Base-by-base conservation (phyloP, 345 rosid species). In the Eucalyptus camaldulensis region DNA sequence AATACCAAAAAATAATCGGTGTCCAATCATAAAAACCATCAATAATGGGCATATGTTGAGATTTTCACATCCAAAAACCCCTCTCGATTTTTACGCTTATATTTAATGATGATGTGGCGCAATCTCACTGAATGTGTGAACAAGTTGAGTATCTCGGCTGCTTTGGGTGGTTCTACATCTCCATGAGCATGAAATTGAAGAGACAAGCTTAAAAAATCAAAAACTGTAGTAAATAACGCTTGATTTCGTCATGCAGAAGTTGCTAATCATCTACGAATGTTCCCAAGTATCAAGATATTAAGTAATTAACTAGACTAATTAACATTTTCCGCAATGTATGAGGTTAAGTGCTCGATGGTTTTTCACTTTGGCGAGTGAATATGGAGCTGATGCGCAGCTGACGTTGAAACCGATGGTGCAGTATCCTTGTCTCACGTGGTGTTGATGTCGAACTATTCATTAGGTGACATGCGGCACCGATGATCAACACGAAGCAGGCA, bases 1-100 rank as follows among this genome's bases (percentile, higher is more conserved):
- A 53, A 8, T 53, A 53, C 25, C 5, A 53, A 53, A 53, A 53
- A 21, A 21, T 8, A 53, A 56, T 56, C 6, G 3, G 8, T 16
- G 3, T 8, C 27, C 13, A 24, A 56, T 56, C 29, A 24, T 24
- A 24, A 56, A 56, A 56, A 56, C 29, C 62, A 56, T 24, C 1
- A 2, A 3, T 56, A 24, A 56, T 24, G 0, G 13, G 13, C 62
- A 9, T 10, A 56, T 24, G 0, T 56, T 0, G 0, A 56, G 62
- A 56, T 56, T 56, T 24, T 24, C 1, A 29, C 29, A 56, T 56
- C 29, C 62, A 56, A 56, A 56, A 56, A 24, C 62, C 4, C 29
- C 27, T 56, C 29, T 56, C 6, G 3, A 56, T 24, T 56, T 24
- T 10, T 8, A 56, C 0, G 6, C 62, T 24, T 56, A 56, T 24